These are phyloP conservation scores for Plasmodium fragile DNA, from an alignment of 169 alveolate species.

Conservation along the genomic window DNA sequence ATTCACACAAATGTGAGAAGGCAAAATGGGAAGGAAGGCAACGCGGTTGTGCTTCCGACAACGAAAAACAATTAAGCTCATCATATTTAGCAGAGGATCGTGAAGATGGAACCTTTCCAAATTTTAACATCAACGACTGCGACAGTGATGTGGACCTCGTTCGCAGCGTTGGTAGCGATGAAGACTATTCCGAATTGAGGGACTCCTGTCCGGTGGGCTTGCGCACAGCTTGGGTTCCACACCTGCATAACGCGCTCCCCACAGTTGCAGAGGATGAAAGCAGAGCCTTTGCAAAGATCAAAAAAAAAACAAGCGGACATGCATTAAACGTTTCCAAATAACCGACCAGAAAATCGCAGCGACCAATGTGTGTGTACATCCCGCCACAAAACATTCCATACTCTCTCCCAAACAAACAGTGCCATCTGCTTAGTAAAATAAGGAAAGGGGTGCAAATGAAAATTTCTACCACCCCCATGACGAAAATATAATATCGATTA, in stretches of 20 bases:
- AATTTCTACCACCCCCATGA: constrained; percentile 8
- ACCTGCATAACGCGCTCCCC: background rate
- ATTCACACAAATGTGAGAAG: background rate
- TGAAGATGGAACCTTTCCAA: background rate
- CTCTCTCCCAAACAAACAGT: background rate
- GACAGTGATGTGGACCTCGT: background rate
- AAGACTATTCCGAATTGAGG: background rate
- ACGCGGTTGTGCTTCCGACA: background rate
- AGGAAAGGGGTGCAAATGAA: background rate
- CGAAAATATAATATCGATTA: constrained; percentile 24
- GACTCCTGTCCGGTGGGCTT: background rate
- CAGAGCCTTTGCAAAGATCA: background rate
- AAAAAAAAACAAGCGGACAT: background rate
- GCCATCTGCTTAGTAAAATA: background rate
- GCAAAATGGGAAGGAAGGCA: background rate
- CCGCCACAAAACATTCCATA: background rate
- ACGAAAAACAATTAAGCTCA: background rate
- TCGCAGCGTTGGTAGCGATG: background rate
- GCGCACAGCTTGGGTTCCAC: background rate
- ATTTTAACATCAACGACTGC: background rate
- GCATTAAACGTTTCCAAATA: constrained; percentile 20
- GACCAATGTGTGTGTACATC: constrained; percentile 13
- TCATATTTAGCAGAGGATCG: background rate
- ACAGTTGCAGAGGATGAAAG: constrained; percentile 12
- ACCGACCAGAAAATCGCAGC: constrained; percentile 20